Evolutionary conservation across 306 rosid species (phyloP).

Genomic region (Cucumis sativus): Cucumber_9930_V3 NC_026657.2:12031001-12031500

Average conservation of each 20-base stretch:
- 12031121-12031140: neutral
- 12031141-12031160: neutral
- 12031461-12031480: neutral
- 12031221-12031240: neutral
- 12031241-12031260: neutral
- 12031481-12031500: neutral
- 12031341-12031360: neutral
- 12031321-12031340: neutral
- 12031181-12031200: neutral
- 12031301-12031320: neutral
- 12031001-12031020: conserved; percentile 75
- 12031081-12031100: conserved; percentile 67
- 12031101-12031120: neutral
- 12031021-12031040: conserved; percentile 96
- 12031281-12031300: neutral
- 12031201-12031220: neutral
- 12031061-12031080: conserved; percentile 84
- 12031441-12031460: neutral
- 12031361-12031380: neutral
- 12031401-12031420: neutral
- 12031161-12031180: neutral
- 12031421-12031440: neutral
- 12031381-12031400: neutral
- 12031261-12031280: neutral
- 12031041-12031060: conserved; percentile 96